Evolutionary conservation across 2,329 filamentous ascomycete genomes (phyloP).

Genomic region (Aspergillus ustus): DNA sequence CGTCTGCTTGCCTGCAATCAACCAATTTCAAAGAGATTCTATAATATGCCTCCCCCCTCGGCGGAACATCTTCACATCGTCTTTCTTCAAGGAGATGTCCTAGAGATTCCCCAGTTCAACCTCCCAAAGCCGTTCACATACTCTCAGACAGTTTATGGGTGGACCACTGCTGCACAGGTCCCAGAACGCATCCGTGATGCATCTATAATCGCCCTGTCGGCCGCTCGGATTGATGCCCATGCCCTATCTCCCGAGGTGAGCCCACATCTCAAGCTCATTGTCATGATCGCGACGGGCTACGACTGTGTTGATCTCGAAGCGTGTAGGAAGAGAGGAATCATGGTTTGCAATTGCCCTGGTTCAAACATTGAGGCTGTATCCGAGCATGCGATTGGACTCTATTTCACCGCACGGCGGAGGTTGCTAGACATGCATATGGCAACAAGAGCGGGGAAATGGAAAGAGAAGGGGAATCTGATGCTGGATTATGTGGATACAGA

Average conservation of each 20-base stretch:
- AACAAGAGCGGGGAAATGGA: constrained; percentile 47
- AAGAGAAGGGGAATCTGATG: constrained; percentile 42
- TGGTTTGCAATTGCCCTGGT: constrained; percentile 52
- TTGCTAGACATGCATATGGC: constrained; percentile 45
- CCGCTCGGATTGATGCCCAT: constrained; percentile 33
- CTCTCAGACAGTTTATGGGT: constrained; percentile 37
- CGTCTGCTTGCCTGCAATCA: not conserved
- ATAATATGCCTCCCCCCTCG: constrained; percentile 11
- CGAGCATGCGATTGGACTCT: constrained; percentile 57
- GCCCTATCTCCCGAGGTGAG: constrained; percentile 49
- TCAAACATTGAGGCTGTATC: constrained; percentile 54
- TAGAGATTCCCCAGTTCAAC: constrained; percentile 43
- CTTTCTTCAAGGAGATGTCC: constrained; percentile 52
- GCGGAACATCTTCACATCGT: constrained; percentile 48
- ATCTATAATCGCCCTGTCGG: constrained; percentile 52
- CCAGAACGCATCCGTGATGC: constrained; percentile 50
- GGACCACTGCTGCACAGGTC: constrained; percentile 42
- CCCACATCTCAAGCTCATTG: constrained; percentile 51
- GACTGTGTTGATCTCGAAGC: constrained; percentile 53
- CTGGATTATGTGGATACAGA: constrained; percentile 29
- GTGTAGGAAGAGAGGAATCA: constrained; percentile 48
- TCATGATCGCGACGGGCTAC: constrained; percentile 53
- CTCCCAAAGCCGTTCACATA: constrained; percentile 50
- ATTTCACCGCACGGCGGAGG: constrained; percentile 52
- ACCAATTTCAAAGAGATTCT: not conserved